A percentile compares a stretch with the other conserved stretches of the same genome.
Conservation (phyloP, 176 grass and related monocot species). For the Stipa capillata region DNA sequence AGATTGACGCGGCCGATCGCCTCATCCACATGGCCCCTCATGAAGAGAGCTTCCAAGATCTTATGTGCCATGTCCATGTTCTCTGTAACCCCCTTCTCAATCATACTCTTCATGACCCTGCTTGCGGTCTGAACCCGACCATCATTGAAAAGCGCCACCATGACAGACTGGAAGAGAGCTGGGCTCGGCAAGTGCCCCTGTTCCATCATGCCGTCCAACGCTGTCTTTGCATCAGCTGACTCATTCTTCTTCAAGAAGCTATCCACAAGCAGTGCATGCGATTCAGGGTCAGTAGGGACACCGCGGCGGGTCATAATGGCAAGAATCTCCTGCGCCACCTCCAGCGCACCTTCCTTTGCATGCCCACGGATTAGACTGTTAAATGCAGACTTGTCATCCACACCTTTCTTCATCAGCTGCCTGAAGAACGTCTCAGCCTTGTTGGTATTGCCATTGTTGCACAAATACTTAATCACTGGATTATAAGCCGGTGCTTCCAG, state of each 20-base stretch:
- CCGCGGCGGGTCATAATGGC: conserved; percentile 60
- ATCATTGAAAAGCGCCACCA: conserved; percentile 55
- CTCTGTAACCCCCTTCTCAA: conserved; percentile 79
- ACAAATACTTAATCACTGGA: conserved; percentile 76
- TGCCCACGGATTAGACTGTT: conserved; percentile 79
- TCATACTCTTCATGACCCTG: conserved; percentile 93
- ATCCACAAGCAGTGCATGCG: conserved; percentile 51
- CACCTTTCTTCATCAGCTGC: conserved; percentile 97
- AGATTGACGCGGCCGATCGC: conserved; percentile 73
- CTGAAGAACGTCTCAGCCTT: conserved; percentile 92
- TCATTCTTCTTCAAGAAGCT: conserved; percentile 77
- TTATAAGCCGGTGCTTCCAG: conserved; percentile 58
- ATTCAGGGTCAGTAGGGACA: conserved; percentile 59
- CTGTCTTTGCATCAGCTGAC: conserved; percentile 62
- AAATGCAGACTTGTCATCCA: conserved; percentile 72
- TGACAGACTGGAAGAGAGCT: conserved; percentile 71
- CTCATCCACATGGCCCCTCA: conserved; percentile 89
- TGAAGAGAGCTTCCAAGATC: conserved; percentile 74
- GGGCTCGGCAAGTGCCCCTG: conserved; percentile 74
- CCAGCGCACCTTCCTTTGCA: conserved; percentile 68
- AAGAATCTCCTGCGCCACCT: conserved; percentile 62
- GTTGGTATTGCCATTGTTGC: conserved; percentile 51
- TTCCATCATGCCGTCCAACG: conserved; percentile 89
- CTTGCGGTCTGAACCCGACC: conserved; percentile 75
- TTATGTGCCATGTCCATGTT: conserved; percentile 73